Evolutionary conservation across 768 basidiomycete genomes (phyloP).

Genomic region (Imleria badia): DNA sequence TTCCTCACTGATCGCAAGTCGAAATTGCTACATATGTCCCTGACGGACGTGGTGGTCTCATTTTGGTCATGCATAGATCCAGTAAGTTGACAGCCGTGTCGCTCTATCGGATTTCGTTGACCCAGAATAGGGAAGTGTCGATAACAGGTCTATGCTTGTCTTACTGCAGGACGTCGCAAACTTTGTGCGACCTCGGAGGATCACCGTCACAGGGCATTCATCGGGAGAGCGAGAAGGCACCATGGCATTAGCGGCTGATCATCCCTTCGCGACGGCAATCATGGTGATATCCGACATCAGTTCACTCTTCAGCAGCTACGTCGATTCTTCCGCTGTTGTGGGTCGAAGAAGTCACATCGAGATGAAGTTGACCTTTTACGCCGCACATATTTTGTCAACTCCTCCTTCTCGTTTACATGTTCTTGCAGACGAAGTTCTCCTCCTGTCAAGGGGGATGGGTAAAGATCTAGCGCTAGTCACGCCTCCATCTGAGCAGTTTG

Average conservation of each 20-base stretch:
- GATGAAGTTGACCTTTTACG: conserved; percentile 71
- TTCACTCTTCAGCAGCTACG: conserved; percentile 17
- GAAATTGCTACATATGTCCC: conserved; percentile 46
- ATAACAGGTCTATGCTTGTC: conserved; percentile 45
- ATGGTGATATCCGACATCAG: conserved; percentile 28
- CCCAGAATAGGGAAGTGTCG: conserved; percentile 30
- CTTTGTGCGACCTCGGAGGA: conserved; percentile 49
- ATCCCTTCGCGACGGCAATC: conserved; percentile 16
- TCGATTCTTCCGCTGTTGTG: neutral
- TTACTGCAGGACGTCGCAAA: conserved; percentile 55
- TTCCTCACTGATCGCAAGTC: conserved; percentile 65
- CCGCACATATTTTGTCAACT: conserved; percentile 55
- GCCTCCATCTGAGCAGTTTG: neutral
- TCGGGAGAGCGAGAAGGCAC: neutral
- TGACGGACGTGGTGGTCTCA: conserved; percentile 56
- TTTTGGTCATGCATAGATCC: conserved; percentile 63
- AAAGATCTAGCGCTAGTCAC: conserved; percentile 11
- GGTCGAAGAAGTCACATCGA: conserved; percentile 36
- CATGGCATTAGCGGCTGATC: conserved; percentile 3
- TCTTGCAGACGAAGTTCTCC: conserved; percentile 43
- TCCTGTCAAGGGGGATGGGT: conserved; percentile 28
- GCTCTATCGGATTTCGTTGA: conserved; percentile 7
- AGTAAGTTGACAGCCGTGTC: conserved; percentile 16
- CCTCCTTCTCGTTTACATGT: conserved; percentile 41
- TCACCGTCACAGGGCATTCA: conserved; percentile 12